Percentiles rank a stretch among this genome's conserved stretches.
phyloP scores from a whole-genome alignment of 1,139 yeast species.

The Pneumocystis sp. region DNA sequence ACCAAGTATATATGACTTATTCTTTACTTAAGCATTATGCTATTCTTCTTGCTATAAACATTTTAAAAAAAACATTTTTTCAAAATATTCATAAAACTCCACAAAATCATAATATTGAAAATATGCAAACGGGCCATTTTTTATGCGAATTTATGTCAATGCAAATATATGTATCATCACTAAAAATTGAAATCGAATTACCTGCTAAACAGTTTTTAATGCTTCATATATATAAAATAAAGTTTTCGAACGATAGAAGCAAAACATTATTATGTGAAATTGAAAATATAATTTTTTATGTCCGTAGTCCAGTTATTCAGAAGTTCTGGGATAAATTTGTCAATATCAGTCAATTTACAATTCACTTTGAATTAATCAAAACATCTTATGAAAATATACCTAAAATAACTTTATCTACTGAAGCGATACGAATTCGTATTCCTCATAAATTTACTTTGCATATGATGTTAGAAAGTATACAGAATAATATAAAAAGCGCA shows the following conservation, averaged over 20 bases:
- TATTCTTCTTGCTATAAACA: conserved; percentile 11
- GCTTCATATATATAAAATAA: conserved; percentile 34
- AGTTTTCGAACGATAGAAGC: conserved; percentile 23
- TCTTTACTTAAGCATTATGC: conserved; percentile 14
- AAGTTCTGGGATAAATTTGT: conserved; percentile 30
- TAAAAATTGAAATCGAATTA: conserved; percentile 33
- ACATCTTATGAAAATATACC: neutral
- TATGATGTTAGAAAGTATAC: conserved; percentile 48
- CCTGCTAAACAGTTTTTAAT: conserved; percentile 40
- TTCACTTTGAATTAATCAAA: conserved; percentile 16
- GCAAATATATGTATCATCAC: conserved; percentile 26
- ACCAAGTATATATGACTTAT: conserved; percentile 10
- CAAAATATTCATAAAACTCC: neutral
- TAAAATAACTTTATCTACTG: conserved; percentile 8
- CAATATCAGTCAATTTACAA: conserved; percentile 19
- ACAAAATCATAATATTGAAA: neutral
- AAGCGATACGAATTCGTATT: conserved; percentile 28
- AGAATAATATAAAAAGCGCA: conserved; percentile 45
- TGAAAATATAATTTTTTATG: conserved; percentile 34
- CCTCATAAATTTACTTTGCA: conserved; percentile 55
- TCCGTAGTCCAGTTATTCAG: conserved; percentile 40
- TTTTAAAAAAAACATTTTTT: conserved; percentile 7
- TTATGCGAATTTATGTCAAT: conserved; percentile 24
- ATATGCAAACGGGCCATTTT: neutral
- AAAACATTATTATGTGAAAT: conserved; percentile 24